Evolutionary conservation across 1,284 basidiomycete species (phyloP), one percentile per base, ranked within the genome.

Genomic region (Puccinia novopanici): DNA sequence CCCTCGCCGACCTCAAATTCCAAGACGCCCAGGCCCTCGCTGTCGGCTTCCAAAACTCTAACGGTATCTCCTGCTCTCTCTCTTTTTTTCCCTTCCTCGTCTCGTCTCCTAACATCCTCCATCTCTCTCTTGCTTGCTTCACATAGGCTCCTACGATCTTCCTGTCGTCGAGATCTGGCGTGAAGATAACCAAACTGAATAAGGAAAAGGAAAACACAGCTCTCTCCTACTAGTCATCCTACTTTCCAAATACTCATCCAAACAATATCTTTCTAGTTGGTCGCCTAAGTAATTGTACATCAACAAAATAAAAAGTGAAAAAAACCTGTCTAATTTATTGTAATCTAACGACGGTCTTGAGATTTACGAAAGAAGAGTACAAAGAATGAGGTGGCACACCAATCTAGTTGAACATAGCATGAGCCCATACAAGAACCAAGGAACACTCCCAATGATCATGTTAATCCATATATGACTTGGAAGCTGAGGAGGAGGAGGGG

Each of bases 11-110:
- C 27, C 37, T 78, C 2, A 19, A 12, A 13, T 2, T 78, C 22
- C 24, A 70, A 54, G 75, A 78, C 34, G 75, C 75, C 15, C 34
- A 78, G 30, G 42, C 65, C 15, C 65, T 78, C 27, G 75, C 65
- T n/a, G 12, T 78, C n/a, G 75, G 75, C 0, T 78, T 78, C 48
- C 0, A 55, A 30, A 59, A 70, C 67, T 45, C 30, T 9, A 52
- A 72, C 52, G 54, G 67, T 70, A 19, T 52, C 19, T 50, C 52
- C 13, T 15, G 8, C 50, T 40, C n/a, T 34, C 48, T 50, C 42
- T 52, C 45, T 4, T 5, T 27, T 48, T 30, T 48, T 22, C 65
- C 40, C n/a, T n/a, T 9, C 24, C 24, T 24, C 8, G 34, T 24
- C 27, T 48, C n/a, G n/a, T 8, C 0, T 30, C 19, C n/a, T 71